phyloP scores from a whole-genome alignment of 169 alveolate species.

The Plasmodium cynomolgi region DNA sequence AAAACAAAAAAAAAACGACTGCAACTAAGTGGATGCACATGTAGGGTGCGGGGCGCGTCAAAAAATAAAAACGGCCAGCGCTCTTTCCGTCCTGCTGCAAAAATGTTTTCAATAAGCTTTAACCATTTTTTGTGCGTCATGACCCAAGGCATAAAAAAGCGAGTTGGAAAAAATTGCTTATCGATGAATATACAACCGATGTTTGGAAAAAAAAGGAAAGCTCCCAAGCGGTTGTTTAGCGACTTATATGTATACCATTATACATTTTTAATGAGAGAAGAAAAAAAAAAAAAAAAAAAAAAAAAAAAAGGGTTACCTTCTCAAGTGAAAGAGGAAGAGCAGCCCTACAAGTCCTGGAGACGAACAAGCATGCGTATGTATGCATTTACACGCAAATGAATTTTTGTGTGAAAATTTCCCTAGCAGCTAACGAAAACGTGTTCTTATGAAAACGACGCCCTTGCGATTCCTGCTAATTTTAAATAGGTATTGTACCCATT shows the following conservation, averaged over 20 bases:
- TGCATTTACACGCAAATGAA: not conserved
- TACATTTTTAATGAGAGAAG: not conserved
- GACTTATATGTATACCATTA: not conserved
- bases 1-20: not conserved
- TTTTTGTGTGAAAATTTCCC: not conserved
- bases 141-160: not conserved
- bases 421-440: not conserved
- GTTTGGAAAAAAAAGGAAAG: not conserved
- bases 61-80: not conserved
- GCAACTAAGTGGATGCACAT: not conserved
- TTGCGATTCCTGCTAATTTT: constrained; percentile 13
- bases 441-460: constrained; percentile 14
- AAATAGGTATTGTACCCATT: constrained; percentile 14
- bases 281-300: not conserved
- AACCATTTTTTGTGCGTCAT: not conserved
- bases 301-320: not conserved
- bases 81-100: not conserved
- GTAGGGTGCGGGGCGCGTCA: not conserved
- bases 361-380: not conserved
- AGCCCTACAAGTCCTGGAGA: not conserved
- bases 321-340: not conserved
- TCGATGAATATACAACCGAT: not conserved
- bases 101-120: not conserved
- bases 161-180: not conserved
- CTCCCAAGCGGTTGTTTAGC: not conserved